Percentiles rank a stretch among this genome's conserved stretches.
These are phyloP conservation scores for Trametes cingulata DNA, from an alignment of 768 basidiomycete species.

Conservation along the genomic window DNA sequence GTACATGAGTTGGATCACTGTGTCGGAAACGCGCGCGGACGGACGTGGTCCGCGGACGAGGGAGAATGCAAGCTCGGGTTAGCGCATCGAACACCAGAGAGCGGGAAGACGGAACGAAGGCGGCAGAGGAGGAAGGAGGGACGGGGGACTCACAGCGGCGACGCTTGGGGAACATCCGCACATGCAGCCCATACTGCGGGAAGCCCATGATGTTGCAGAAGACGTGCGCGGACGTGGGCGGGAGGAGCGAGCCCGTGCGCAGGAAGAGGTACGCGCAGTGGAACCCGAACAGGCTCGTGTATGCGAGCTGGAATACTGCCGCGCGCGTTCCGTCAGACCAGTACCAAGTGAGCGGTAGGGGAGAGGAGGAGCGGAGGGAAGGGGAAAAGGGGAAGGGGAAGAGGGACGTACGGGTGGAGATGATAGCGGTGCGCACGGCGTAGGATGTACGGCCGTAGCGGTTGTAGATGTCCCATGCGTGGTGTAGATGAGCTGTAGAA, in stretches of 20 bases:
- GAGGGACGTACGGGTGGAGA: slow-evolving; percentile 50
- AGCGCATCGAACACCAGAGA: not conserved
- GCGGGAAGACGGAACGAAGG: no score
- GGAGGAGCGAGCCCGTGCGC: slow-evolving; percentile 78
- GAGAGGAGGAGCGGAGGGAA: slow-evolving; percentile 14
- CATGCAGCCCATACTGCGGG: slow-evolving; percentile 64
- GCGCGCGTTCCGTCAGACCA: not conserved
- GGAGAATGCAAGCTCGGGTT: not conserved
- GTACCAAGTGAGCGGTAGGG: not conserved
- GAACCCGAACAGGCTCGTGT: slow-evolving; percentile 93
- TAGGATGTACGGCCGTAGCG: slow-evolving; percentile 63
- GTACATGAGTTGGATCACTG: slow-evolving; percentile 61
- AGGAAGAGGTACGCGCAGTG: slow-evolving; percentile 85
- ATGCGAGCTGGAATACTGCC: slow-evolving; percentile 82
- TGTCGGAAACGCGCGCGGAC: not conserved
- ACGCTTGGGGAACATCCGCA: slow-evolving; percentile 50
- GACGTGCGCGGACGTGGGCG: slow-evolving; percentile 77
- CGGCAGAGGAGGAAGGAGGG: not conserved
- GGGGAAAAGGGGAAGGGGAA: slow-evolving; percentile 9
- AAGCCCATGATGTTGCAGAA: slow-evolving; percentile 97
- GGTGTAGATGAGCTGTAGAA: slow-evolving; percentile 81
- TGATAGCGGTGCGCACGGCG: slow-evolving; percentile 65
- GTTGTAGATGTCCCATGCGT: slow-evolving; percentile 85
- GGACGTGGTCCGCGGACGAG: not conserved
- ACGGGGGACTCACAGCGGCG: slow-evolving; percentile 52